Evolutionary conservation across 2,329 filamentous ascomycete species (phyloP), one percentile per base, ranked within the genome.

Genomic region (Trichophyton schoenleinii): DNA sequence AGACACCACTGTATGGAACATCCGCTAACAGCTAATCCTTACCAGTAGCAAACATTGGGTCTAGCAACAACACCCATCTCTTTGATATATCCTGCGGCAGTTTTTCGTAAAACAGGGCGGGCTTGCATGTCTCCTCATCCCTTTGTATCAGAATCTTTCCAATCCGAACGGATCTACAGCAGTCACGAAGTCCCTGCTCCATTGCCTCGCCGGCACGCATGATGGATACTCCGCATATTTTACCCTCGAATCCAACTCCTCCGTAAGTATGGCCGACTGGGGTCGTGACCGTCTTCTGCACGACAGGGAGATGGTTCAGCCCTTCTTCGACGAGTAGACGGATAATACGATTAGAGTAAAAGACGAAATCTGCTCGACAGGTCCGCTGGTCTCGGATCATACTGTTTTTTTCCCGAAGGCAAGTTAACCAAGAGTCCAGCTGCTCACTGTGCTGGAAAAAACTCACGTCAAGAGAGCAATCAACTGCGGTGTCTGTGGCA

Each of bases 11-110:
- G 11, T 13, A 13, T 18, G 52, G 11, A 25, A 57, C 25, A 36
- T 4, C 46, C 5, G 22, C 28, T 31, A 31, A 6, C 6, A 38
- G 34, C 3, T 52, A n/a, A 61, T 64, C 66, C 80, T 69, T 76
- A 91, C 90, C 91, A 67, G 94, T 99, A 62, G 94, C 94, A 76
- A 99, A 91, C 94, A 99, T 99, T n/a, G 94, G 94, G 72, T 99
- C 94, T 53, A 99, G 78, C 52, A 99, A 79, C 63, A 99, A 78
- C 41, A 96, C 92, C 91, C 94, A 99, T 73, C 94, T 81, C 60
- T 92, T 83, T 25, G 88, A 84, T 73, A 99, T 96, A 72, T 99
- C 94, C 71, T 90, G 87, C 5, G 94, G 94, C 42, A 99, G 82
- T 78, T 99, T 99, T 70, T 97, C 92, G 75, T 97, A 99, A 75